Evolutionary conservation across 1,284 basidiomycete genomes (phyloP), one percentile per base, ranked within the genome.

Genomic region (Ceratobasidium sp.): DNA sequence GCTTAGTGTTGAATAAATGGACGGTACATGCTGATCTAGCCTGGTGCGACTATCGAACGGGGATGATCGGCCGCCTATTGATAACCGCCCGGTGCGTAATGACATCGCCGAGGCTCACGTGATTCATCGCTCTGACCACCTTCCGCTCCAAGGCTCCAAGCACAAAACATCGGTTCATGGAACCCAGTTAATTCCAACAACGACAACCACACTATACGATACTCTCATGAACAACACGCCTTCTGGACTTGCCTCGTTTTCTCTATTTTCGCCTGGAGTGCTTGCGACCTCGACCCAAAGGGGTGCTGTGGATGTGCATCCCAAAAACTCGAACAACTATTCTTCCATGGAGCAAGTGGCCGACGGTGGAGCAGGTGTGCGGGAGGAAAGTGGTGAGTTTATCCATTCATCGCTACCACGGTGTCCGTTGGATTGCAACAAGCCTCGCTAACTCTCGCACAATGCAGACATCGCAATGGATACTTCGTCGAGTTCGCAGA

Each of bases 201-300:
- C 60, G 38, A 64, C 60, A 7, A 64, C 60, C 18, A 64, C 60
- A 64, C 38, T 30, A 30, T 30, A 30, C 38, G 6, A 4, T 7
- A 41, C 38, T 20, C 60, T 64, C 60, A 64, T 64, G 60, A 44
- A 44, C 60, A 64, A 35, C 3, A 44, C 60, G 6, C 8, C 18
- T 20, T 64, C 60, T 64, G 38, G 23, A 20, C 38, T 64, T 3
- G 20, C 60, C 60, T 41, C 38, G 23, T 41, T 64, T 10, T 64
- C 60, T 41, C 12, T 60, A 18, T 33, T 68, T 20, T 54, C 44
- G 44, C 66, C 66, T 14, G 20, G 23, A 27, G 50, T 68, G 30
- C 66, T 68, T 35, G 66, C 66, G 20, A 27, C 66, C 33, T 52
- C 66, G 46, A 54, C 66, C 66, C 48, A 54, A 16, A 44, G 30